Evolutionary conservation across 208 protist genomes (phyloP).

Genomic region (Crithidia expoeki): DNA sequence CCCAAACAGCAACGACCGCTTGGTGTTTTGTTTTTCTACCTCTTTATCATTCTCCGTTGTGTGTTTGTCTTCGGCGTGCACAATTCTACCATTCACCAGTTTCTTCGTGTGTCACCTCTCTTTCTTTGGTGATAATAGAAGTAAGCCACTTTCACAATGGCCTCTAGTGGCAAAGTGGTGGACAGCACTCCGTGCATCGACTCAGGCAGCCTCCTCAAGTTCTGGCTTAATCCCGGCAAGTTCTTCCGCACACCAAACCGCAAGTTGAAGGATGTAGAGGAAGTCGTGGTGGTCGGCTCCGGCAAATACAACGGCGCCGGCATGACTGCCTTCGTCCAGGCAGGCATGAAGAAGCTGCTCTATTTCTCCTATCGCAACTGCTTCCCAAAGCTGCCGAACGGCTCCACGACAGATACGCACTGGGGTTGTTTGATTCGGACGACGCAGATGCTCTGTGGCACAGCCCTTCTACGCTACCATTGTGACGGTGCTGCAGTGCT

Average conservation of each 20-base stretch:
- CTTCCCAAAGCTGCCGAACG: constrained; percentile 62
- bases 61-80: too few species aligned
- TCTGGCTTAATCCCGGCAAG: constrained; percentile 43
- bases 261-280: constrained; percentile 22
- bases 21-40: too few species aligned
- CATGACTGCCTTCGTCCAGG: constrained; percentile 37
- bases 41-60: too few species aligned
- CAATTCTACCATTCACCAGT: too few species aligned
- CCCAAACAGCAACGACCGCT: too few species aligned
- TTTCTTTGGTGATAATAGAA: too few species aligned
- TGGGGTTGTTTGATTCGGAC: constrained; percentile 94
- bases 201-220: constrained; percentile 42
- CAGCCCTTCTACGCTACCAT: constrained; percentile 54
- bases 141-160: not conserved
- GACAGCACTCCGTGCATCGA: constrained; percentile 37
- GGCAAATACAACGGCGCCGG: constrained; percentile 41
- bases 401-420: constrained; percentile 68
- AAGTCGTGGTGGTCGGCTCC: constrained; percentile 41
- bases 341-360: constrained; percentile 41
- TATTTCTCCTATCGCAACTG: constrained; percentile 88
- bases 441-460: constrained; percentile 86
- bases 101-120: too few species aligned
- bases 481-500: constrained; percentile 24
- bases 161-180: constrained; percentile 11
- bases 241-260: constrained; percentile 17